These are phyloP conservation scores for Trametes maxima DNA, from an alignment of 768 basidiomycete species.

Conservation along the genomic window DNA sequence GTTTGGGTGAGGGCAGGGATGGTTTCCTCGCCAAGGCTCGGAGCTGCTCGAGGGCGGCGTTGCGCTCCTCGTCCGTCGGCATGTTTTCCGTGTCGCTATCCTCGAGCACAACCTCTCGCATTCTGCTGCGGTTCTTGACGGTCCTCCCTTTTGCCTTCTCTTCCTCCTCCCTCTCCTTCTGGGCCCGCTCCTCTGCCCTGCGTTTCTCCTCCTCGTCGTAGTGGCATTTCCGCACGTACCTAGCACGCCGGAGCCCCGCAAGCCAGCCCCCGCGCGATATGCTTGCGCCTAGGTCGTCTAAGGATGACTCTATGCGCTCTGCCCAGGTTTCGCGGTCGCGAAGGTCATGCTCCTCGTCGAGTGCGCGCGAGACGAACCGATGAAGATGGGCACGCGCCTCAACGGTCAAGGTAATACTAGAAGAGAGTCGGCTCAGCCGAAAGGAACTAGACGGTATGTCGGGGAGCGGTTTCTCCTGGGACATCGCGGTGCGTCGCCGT, in stretches of 20 bases:
- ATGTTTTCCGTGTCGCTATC: constrained; percentile 5
- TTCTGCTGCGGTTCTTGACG: constrained; percentile 21
- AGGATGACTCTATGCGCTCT: constrained; percentile 45
- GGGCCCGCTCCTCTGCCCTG: constrained; percentile 24
- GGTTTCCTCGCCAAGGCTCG: constrained; percentile 34
- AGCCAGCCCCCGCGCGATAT: constrained; percentile 50
- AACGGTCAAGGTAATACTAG: constrained; percentile 25
- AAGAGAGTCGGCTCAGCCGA: background rate
- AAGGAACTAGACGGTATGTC: constrained; percentile 17
- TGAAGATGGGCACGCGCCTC: constrained; percentile 32
- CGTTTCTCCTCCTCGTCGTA: constrained; percentile 32
- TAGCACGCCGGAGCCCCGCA: constrained; percentile 43
- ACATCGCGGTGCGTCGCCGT: background rate
- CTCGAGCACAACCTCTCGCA: constrained; percentile 15
- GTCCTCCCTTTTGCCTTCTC: constrained; percentile 22
- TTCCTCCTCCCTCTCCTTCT: constrained; percentile 26
- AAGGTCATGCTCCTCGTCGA: constrained; percentile 27
- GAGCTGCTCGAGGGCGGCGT: constrained; percentile 27
- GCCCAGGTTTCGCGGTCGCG: constrained; percentile 44
- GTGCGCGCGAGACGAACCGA: constrained; percentile 28
- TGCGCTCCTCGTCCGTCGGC: constrained; percentile 12
- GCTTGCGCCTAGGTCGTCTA: constrained; percentile 48
- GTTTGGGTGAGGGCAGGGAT: constrained; percentile 30
- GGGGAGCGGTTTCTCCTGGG: constrained; percentile 32
- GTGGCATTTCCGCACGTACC: constrained; percentile 30